phyloP scores from a whole-genome alignment of 176 grass and related monocot species.

The Ensete glaucum region DNA sequence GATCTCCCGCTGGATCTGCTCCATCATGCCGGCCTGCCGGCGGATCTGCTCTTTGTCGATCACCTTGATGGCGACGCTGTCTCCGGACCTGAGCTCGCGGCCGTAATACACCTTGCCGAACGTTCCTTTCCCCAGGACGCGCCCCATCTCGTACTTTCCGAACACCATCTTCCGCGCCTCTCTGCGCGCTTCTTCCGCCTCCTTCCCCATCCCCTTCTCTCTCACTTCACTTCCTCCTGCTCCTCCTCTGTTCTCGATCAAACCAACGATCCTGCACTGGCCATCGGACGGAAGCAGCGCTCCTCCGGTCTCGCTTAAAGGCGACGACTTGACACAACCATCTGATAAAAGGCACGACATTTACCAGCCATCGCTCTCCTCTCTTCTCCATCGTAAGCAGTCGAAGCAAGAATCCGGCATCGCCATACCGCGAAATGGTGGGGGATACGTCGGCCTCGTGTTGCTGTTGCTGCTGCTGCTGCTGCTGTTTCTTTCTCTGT shows the following conservation, averaged over 20 bases:
- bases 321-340: not conserved
- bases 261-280: too few species aligned
- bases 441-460: not conserved
- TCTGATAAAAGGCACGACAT: not conserved
- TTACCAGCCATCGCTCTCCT: not conserved
- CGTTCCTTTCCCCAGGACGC: conserved; percentile 66
- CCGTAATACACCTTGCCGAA: conserved; percentile 81
- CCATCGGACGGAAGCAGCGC: too few species aligned
- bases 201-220: conserved; percentile 23
- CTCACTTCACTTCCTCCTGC: not conserved
- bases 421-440: not conserved
- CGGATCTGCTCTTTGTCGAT: conserved; percentile 75
- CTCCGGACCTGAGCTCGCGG: conserved; percentile 38
- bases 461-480: not conserved
- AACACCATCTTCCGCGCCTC: conserved; percentile 45
- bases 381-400: not conserved
- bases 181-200: conserved; percentile 10
- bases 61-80: conserved; percentile 83
- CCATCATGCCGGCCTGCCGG: conserved; percentile 49
- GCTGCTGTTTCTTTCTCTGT: not conserved
- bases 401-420: not conserved
- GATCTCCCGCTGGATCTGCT: conserved; percentile 85
- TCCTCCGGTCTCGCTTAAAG: not conserved
- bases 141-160: conserved; percentile 73
- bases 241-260: too few species aligned